A percentile compares a stretch with the other conserved stretches of the same genome.
These are phyloP conservation scores for Torulaspora microellipsoides DNA, from an alignment of 805 yeast genomes.

Conservation along the genomic window DNA sequence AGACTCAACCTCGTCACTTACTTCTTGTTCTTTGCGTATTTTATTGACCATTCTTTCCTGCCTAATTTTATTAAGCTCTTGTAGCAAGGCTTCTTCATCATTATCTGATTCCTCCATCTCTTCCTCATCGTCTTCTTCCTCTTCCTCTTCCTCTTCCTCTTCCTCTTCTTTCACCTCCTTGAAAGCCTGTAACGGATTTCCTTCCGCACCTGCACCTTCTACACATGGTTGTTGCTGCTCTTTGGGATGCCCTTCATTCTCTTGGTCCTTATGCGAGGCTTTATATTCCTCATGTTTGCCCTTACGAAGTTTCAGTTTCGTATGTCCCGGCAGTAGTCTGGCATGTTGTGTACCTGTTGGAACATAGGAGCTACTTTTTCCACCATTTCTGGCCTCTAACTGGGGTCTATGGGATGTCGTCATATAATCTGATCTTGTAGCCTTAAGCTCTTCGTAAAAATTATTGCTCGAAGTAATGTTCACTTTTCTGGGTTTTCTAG, in stretches of 20 bases:
- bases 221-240: conserved; percentile 13
- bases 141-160: conserved; percentile 37
- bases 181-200: too few relatives aligned
- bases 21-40: conserved; percentile 27
- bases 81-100: conserved; percentile 41
- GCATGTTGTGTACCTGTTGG: conserved; percentile 49
- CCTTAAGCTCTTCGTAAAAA: too few relatives aligned
- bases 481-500: too few relatives aligned
- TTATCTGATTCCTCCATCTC: conserved; percentile 28
- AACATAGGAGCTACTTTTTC: conserved; percentile 35
- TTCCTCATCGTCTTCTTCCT: conserved; percentile 33
- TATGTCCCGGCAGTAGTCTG: conserved; percentile 52
- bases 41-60: conserved; percentile 33
- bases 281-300: conserved; percentile 23
- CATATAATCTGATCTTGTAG: conserved; percentile 35
- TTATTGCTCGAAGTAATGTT: too few relatives aligned
- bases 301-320: conserved; percentile 46
- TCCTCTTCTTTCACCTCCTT: conserved; percentile 30
- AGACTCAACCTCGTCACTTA: conserved; percentile 19
- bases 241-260: conserved; percentile 2
- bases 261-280: conserved; percentile 1
- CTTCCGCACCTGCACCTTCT: conserved; percentile 10
- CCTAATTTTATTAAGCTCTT: conserved; percentile 39
- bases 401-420: conserved; percentile 70
- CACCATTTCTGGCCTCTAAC: conserved; percentile 58